These are phyloP conservation scores for Cutaneotrichosporon curvatum DNA, from an alignment of 1,284 basidiomycete genomes.

Conservation along the genomic window DNA sequence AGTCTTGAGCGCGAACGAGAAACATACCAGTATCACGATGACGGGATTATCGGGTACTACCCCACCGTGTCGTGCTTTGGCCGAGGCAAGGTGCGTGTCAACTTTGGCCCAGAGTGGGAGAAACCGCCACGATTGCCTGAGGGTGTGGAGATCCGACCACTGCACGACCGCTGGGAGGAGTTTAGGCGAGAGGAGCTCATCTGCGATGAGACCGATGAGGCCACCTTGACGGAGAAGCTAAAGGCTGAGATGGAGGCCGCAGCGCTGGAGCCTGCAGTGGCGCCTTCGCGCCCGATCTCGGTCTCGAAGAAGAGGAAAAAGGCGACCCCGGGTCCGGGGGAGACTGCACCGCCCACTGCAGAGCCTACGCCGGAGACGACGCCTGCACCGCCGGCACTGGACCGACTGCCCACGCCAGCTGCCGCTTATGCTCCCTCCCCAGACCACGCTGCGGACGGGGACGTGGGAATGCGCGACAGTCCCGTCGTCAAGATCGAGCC, in stretches of 20 bases:
- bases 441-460: too few relatives aligned
- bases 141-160: conserved; percentile 17
- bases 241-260: conserved; percentile 20
- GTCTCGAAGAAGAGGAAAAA: background rate
- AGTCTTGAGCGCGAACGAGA: conserved; percentile 44
- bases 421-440: too few relatives aligned
- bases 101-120: conserved; percentile 78
- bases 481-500: background rate
- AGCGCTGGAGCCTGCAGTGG: background rate
- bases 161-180: conserved; percentile 39
- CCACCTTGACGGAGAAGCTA: conserved; percentile 19
- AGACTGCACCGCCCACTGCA: background rate
- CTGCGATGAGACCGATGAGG: conserved; percentile 42
- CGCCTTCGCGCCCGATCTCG: background rate
- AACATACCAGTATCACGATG: conserved; percentile 58
- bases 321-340: background rate
- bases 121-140: conserved; percentile 54
- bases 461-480: background rate
- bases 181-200: conserved; percentile 31
- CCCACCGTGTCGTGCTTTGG: conserved; percentile 91
- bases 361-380: background rate
- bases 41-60: conserved; percentile 92
- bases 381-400: too few relatives aligned
- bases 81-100: conserved; percentile 73
- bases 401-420: too few relatives aligned